Conservation (phyloP, 495 filamentous ascomycete genomes). For the Penicillium psychrofluorescens region DNA sequence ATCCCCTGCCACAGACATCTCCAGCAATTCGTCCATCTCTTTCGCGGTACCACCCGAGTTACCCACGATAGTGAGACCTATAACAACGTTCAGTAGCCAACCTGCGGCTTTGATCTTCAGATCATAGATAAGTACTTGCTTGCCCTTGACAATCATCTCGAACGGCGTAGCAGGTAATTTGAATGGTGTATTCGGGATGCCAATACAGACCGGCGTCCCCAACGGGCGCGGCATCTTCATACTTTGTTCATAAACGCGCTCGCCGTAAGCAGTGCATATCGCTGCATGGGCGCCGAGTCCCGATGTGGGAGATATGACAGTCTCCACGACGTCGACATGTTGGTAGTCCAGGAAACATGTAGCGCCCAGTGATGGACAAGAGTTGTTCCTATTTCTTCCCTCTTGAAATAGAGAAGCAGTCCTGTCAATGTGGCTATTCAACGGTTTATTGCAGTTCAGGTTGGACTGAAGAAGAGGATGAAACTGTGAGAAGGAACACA, state of each 20-base stretch:
- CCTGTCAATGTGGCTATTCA: too few relatives aligned
- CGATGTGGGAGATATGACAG: slow-evolving; percentile 25
- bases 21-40: slow-evolving; percentile 34
- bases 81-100: too few relatives aligned
- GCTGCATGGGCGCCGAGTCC: slow-evolving; percentile 37
- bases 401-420: too few relatives aligned
- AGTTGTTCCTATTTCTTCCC: slow-evolving; percentile 17
- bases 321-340: slow-evolving; percentile 26
- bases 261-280: slow-evolving; percentile 35
- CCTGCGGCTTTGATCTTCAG: not conserved
- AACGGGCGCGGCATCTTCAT: slow-evolving; percentile 31
- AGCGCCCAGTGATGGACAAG: slow-evolving; percentile 33
- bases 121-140: not conserved
- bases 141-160: slow-evolving; percentile 37
- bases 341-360: slow-evolving; percentile 33
- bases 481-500: not conserved
- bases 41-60: slow-evolving; percentile 33
- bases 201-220: slow-evolving; percentile 37
- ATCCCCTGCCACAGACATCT: slow-evolving; percentile 32
- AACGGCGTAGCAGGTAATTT: slow-evolving; percentile 4
- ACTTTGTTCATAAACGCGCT: slow-evolving; percentile 33
- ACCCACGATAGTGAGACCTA: slow-evolving; percentile 34
- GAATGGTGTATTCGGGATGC: slow-evolving; percentile 11
- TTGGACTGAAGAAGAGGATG: not conserved
- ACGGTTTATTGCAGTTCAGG: slow-evolving; percentile 9